Percentiles rank a stretch among this genome's conserved stretches.
Evolutionary conservation across 1,284 basidiomycete genomes (phyloP).

Genomic region (Erythrobasidium hasegawianum): DNA sequence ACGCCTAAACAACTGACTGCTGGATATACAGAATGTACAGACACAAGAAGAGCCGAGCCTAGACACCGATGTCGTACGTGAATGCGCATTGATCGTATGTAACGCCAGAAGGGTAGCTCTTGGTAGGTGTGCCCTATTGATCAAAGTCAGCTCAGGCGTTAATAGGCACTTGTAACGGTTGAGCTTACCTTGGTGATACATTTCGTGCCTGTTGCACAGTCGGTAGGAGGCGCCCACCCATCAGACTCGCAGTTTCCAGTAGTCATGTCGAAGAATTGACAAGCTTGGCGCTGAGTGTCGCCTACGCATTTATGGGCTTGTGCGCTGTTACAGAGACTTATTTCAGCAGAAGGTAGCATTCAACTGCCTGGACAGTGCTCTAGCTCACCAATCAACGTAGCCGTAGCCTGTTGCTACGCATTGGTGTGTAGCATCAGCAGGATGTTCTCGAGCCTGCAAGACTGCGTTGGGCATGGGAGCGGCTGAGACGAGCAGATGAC

Average conservation of each 20-base stretch:
- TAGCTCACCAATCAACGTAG: not conserved
- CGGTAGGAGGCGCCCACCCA: not conserved
- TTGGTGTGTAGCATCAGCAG: not conserved
- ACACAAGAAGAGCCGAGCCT: no score
- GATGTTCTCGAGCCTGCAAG: not conserved
- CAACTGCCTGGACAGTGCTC: not conserved
- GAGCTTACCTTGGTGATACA: not conserved
- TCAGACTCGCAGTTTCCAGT: not conserved
- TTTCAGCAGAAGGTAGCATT: not conserved
- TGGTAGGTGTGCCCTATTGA: not conserved
- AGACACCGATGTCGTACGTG: no score
- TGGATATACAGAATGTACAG: no score
- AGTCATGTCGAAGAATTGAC: not conserved
- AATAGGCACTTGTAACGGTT: not conserved
- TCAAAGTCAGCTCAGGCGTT: not conserved
- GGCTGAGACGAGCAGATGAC: not conserved
- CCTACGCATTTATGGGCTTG: not conserved
- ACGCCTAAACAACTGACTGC: no score
- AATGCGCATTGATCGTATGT: conserved; percentile 1
- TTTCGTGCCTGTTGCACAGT: not conserved
- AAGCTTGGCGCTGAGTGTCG: not conserved
- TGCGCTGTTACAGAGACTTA: not conserved
- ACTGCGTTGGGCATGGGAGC: not conserved
- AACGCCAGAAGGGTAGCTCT: not conserved
- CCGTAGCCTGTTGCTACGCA: not conserved